phyloP scores from a whole-genome alignment of 2,329 filamentous ascomycete genomes.

The Dactylellina cionopaga region DNA sequence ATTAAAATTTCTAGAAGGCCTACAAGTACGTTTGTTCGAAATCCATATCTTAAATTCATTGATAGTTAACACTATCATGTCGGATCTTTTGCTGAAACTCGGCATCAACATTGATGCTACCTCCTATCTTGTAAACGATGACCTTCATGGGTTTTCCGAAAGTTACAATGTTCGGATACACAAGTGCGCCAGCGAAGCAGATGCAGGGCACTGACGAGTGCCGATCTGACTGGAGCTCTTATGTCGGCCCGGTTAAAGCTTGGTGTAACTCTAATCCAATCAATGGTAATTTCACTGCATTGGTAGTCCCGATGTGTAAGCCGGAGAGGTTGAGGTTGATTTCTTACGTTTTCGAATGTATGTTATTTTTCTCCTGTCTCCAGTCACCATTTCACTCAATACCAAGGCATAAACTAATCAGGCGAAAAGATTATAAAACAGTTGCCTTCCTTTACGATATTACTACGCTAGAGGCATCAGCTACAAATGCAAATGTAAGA shows the following conservation, averaged over 20 bases:
- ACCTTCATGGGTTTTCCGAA: not conserved
- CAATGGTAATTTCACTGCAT: not conserved
- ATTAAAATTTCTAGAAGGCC: no score
- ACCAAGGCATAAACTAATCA: no score
- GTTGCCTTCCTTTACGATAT: conserved; percentile 4
- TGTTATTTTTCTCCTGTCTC: not conserved
- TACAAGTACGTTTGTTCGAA: no score
- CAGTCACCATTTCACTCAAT: no score
- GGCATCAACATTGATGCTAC: not conserved
- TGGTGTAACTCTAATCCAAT: not conserved
- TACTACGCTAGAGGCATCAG: not conserved
- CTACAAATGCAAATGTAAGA: not conserved
- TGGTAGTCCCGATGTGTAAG: not conserved
- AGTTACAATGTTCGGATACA: not conserved
- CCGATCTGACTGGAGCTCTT: not conserved
- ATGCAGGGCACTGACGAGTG: not conserved
- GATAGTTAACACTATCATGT: no score
- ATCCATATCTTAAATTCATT: no score
- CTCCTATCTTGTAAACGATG: not conserved
- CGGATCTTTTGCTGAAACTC: not conserved
- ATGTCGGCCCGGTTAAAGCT: not conserved
- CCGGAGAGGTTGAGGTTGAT: not conserved
- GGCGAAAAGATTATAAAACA: no score
- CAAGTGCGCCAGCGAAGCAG: not conserved
- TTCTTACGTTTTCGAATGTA: conserved; percentile 12